Conservation (phyloP, 2,329 filamentous ascomycete genomes). For the Phaeomoniella chlamydospora region DNA sequence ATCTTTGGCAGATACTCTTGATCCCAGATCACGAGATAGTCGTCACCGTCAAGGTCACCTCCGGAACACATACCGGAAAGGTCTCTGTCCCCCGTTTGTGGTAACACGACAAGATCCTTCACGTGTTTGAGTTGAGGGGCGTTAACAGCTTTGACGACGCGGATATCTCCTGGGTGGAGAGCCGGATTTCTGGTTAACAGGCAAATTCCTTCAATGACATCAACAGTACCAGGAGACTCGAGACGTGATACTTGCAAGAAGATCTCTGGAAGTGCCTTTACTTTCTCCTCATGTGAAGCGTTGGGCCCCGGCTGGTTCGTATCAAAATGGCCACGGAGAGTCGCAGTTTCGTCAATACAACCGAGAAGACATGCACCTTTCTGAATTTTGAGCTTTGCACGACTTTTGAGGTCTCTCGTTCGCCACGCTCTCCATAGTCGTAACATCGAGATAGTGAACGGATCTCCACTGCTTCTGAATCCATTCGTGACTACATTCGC, state of each 20-base stretch:
- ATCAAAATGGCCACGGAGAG: constrained; percentile 56
- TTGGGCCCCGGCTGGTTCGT: constrained; percentile 21
- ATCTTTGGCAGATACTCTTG: constrained; percentile 50
- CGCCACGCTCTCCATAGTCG: constrained; percentile 81
- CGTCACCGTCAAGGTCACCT: constrained; percentile 89
- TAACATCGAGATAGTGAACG: constrained; percentile 67
- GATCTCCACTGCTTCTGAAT: constrained; percentile 62
- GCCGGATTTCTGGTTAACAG: constrained; percentile 85
- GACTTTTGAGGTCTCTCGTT: constrained; percentile 81
- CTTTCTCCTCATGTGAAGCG: constrained; percentile 24
- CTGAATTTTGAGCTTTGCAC: constrained; percentile 69
- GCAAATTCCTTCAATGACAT: constrained; percentile 61
- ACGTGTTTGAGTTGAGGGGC: constrained; percentile 59
- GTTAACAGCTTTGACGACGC: constrained; percentile 74
- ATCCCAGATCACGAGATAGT: constrained; percentile 93
- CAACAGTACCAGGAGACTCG: constrained; percentile 38
- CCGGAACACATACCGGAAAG: constrained; percentile 91
- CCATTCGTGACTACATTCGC: constrained; percentile 65
- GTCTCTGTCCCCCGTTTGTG: constrained; percentile 67
- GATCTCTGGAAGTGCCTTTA: constrained; percentile 59
- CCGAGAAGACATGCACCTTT: constrained; percentile 79
- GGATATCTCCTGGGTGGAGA: constrained; percentile 80
- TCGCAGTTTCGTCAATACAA: constrained; percentile 71
- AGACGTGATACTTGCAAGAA: constrained; percentile 67
- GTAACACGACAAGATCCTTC: constrained; percentile 75